Base-by-base conservation (phyloP, 768 basidiomycete genomes). In the Rhodocollybia butyracea region DNA sequence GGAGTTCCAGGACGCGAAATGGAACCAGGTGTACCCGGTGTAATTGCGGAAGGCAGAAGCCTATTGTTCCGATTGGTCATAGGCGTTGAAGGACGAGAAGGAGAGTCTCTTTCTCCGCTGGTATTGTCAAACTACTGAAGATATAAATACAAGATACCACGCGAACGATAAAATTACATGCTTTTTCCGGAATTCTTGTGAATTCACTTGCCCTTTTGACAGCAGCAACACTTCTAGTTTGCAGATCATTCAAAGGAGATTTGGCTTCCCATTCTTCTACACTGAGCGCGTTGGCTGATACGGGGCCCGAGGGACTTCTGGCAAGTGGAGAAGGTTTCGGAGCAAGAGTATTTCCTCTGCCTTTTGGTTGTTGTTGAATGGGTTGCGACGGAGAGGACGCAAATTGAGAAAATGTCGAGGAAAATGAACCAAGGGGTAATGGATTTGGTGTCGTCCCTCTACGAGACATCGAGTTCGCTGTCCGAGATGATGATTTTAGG, bases 221-320 rank as follows among this genome's bases (percentile, higher is more conserved):
- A 8, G 72, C 67, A 8, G 75, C 75, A 19, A 96, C 77, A 59
- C 88, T 93, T 53, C 78, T 78, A 17, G 79, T 72, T 63, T 91
- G 86, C 11, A 79, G 64, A 42, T 95, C 88, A 29, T 75, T 78
- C 29, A 98, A 69, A 2, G 91, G 91, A 0, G 93, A 84, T 60
- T 83, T 88, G 0, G 82, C 69, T 62, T 97, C 94, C 95, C 95
- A 98, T 72, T 96, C 92, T 66, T 97, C 94, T 3, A 96, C 75
- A 39, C 76, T 86, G 32, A 91, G 74, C 1, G 73, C 72, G 1
- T 73, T 65, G 63, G 76, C 84, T 19, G 66, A 43, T 42, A 63
- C 68, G 5, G 63, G 63, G 10, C 47, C 47, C 17, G 38, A 29
- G 17, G 51, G 27, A 30, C 27, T 43, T 43, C 39, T 41, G 10